Evolutionary conservation across 805 yeast genomes (phyloP).

Genomic region (Yarrowia divulgata): DNA sequence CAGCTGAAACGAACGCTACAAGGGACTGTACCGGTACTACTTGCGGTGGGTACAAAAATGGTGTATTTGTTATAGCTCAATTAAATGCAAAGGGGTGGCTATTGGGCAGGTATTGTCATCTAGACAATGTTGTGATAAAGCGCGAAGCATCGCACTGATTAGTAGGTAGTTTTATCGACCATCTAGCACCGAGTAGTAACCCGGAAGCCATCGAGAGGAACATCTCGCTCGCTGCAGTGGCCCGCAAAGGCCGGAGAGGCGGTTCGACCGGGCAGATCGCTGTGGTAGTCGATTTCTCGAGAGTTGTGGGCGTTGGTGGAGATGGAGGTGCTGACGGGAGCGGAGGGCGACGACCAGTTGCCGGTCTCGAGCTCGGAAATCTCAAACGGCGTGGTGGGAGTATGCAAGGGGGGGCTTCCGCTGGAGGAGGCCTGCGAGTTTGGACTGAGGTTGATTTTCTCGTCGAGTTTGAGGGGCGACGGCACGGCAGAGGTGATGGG

Average conservation of each 20-base stretch:
- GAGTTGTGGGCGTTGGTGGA: slow-evolving; percentile 35
- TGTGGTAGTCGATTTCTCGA: slow-evolving; percentile 30
- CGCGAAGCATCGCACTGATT: too few relatives aligned
- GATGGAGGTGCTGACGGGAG: slow-evolving; percentile 32
- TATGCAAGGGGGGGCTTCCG: slow-evolving; percentile 27
- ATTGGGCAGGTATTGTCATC: neutral
- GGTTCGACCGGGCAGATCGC: slow-evolving; percentile 16
- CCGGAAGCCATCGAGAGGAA: slow-evolving; percentile 33
- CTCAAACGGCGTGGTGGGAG: slow-evolving; percentile 32
- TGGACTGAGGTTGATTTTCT: slow-evolving; percentile 29
- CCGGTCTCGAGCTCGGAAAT: slow-evolving; percentile 35
- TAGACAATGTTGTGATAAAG: too few relatives aligned
- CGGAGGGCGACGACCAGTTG: slow-evolving; percentile 32
- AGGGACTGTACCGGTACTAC: too few relatives aligned
- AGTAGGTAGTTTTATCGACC: too few relatives aligned
- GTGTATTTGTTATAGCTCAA: slow-evolving; percentile 15
- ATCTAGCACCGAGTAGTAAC: slow-evolving; percentile 12
- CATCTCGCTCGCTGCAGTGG: slow-evolving; percentile 32
- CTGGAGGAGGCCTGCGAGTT: slow-evolving; percentile 13
- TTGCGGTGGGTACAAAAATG: too few relatives aligned
- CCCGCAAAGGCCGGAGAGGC: slow-evolving; percentile 22
- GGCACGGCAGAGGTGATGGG: slow-evolving; percentile 25
- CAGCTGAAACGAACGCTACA: too few relatives aligned
- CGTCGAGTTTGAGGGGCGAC: slow-evolving; percentile 28
- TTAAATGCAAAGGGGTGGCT: slow-evolving; percentile 36